phyloP scores from a whole-genome alignment of 2,329 filamentous ascomycete species.

The Trichoderma afroharzianum region DNA sequence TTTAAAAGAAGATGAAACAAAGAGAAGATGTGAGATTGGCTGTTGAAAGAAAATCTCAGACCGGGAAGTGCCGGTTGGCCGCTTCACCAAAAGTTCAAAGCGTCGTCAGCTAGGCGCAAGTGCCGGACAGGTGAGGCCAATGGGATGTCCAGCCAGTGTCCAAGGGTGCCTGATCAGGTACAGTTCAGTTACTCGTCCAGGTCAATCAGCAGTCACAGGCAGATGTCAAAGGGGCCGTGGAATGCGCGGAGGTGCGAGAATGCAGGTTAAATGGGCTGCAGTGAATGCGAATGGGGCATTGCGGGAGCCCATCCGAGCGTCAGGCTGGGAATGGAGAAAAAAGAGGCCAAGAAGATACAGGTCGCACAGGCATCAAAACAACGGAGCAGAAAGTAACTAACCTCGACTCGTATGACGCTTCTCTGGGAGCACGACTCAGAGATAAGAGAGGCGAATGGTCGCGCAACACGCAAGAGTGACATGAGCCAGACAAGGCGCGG shows the following conservation, averaged over 20 bases:
- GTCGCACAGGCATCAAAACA: not conserved
- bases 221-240: not conserved
- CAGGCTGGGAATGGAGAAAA: not conserved
- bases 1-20: not conserved
- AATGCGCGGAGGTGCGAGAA: not conserved
- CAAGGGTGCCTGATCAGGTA: not conserved
- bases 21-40: not conserved
- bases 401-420: not conserved
- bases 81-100: not conserved
- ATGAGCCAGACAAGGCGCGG: conserved; percentile 2
- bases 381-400: not conserved
- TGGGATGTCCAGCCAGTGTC: not conserved
- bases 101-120: conserved; percentile 10
- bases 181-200: not conserved
- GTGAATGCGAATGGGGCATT: not conserved
- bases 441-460: conserved; percentile 13
- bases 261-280: not conserved
- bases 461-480: conserved; percentile 13
- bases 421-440: not conserved
- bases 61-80: not conserved
- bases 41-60: not conserved
- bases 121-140: not conserved
- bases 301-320: not conserved
- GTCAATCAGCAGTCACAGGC: too few relatives aligned
- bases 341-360: not conserved